Evolutionary conservation across 1,284 basidiomycete genomes (phyloP).

Genomic region (Trichosporon coremiiforme): DNA sequence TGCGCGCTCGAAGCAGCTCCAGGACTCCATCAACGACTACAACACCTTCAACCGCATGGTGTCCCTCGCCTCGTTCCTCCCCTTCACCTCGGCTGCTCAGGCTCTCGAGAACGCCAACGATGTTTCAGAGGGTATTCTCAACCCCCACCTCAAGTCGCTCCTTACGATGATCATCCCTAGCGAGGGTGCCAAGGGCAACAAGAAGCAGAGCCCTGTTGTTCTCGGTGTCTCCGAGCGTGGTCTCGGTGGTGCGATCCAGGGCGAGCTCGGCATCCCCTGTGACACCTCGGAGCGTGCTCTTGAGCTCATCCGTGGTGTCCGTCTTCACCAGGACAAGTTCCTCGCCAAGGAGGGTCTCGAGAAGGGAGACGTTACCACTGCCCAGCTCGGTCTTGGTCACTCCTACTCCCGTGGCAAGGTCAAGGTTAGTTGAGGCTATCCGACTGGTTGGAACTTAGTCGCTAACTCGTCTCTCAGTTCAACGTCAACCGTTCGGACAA

Average conservation of each 20-base stretch:
- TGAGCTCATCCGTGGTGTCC: conserved; percentile 90
- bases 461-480: conserved; percentile 62
- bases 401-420: conserved; percentile 97
- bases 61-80: conserved; percentile 84
- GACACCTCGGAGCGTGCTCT: conserved; percentile 83
- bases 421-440: conserved; percentile 61
- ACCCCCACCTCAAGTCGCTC: conserved; percentile 81
- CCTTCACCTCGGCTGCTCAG: conserved; percentile 93
- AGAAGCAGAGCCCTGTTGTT: conserved; percentile 68
- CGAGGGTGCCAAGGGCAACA: conserved; percentile 61
- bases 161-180: conserved; percentile 86
- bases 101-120: conserved; percentile 97
- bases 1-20: conserved; percentile 75
- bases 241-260: conserved; percentile 79
- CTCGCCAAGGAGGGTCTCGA: conserved; percentile 69
- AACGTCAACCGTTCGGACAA: conserved; percentile 99
- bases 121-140: conserved; percentile 92
- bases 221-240: conserved; percentile 82
- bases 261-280: conserved; percentile 75
- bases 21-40: conserved; percentile 83
- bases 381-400: conserved; percentile 96
- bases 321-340: conserved; percentile 88
- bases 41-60: conserved; percentile 95
- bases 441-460: conserved; percentile 1
- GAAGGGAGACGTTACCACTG: conserved; percentile 83